These are phyloP conservation scores for Cornus kousa DNA, from an alignment of 148 eudicot genomes.

Conservation along the genomic window DNA sequence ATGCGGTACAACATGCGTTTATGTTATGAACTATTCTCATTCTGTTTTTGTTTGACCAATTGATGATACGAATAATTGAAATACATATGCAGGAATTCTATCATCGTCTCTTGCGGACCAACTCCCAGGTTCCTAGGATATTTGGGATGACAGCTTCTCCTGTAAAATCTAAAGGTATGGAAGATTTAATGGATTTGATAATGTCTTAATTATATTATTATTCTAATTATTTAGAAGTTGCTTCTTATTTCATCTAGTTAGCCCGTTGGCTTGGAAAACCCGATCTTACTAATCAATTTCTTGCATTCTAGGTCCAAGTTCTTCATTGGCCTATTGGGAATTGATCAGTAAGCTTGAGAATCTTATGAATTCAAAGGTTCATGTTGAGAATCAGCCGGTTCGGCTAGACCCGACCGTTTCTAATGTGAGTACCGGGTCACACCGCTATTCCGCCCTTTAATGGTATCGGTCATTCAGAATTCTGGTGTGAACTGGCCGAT, in stretches of 20 bases:
- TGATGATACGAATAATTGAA: no score
- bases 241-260: neutral
- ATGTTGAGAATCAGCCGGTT: no score
- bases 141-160: slow-evolving; percentile 98
- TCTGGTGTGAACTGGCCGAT: no score
- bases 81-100: slow-evolving; percentile 63
- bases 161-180: slow-evolving; percentile 66
- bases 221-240: neutral
- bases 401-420: no score
- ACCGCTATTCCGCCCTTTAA: no score
- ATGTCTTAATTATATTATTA: neutral
- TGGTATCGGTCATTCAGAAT: no score
- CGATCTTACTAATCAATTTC: neutral
- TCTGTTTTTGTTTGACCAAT: no score
- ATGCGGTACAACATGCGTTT: neutral
- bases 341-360: slow-evolving; percentile 66
- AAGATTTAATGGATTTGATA: slow-evolving; percentile 17
- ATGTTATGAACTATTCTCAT: no score
- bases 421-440: no score
- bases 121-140: slow-evolving; percentile 68
- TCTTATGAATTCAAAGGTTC: slow-evolving; percentile 78
- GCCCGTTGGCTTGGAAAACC: neutral
- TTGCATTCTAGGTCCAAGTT: slow-evolving; percentile 43
- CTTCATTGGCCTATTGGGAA: slow-evolving; percentile 43
- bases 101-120: slow-evolving; percentile 39